Evolutionary conservation across 371 early-diverging fungal genomes (phyloP), one percentile per base, ranked within the genome.

Genomic region (Mortierella sp.): DNA sequence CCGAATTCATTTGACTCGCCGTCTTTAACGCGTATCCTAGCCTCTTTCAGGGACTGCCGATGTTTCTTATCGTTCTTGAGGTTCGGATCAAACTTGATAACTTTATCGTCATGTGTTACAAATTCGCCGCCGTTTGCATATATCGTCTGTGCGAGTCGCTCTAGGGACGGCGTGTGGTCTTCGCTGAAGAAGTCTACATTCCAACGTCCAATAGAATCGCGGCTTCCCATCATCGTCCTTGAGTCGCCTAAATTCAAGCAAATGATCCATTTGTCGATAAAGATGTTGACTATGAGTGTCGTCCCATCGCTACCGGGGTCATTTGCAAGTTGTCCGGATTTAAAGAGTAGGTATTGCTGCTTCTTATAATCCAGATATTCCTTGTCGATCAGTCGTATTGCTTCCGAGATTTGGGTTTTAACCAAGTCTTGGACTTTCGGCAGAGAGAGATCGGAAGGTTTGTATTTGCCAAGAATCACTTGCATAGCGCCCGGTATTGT

Each of bases 231-330:
- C 22, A 95, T 88, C 1, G 93, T 89, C 32, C 96, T 89, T 14
- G 93, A 92, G 73, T 96, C 95, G 22, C 96, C 96, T 3, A 96
- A 92, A 72, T 96, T 96, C 63, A 91, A 77, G 80, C 93, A 93
- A 52, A 94, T 88, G n/a, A 94, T 75, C 92, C 92, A 94, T 24
- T 89, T 90, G 57, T 88, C 89, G 62, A 90, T 86, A 63, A 96
- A 87, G 14, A 96, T 70, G 70, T 93, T 93, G 52, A 93, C 87
- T 20, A 94, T 88, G 12, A 96, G 78, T 0, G 96, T 95, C 70
- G 95, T 93, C 0, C 96, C 96, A 67, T 96, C 96, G 78, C 95
- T 94, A 47, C 91, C 91, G 10, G 91, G 90, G 45, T 72, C 68
- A 28, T 70, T 62, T 35, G 73, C 59, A 10, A 84, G 39, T 60